Evolutionary conservation across 805 yeast species (phyloP).

Genomic region (Torulaspora indica): DNA sequence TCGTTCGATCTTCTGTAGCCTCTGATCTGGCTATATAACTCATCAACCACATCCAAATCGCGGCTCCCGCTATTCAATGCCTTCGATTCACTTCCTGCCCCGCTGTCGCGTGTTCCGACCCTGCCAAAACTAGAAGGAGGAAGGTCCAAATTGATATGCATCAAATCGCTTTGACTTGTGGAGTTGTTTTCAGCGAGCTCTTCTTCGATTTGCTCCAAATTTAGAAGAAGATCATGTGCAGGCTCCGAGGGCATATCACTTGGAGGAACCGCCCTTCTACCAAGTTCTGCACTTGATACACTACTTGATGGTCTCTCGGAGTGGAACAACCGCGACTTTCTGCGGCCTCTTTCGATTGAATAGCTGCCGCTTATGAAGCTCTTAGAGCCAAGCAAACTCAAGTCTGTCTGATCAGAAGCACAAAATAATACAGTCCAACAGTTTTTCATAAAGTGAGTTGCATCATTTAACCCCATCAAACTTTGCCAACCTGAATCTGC

Average conservation of each 20-base stretch:
- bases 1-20: background rate
- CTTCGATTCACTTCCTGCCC: slow-evolving; percentile 9
- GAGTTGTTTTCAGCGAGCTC: slow-evolving; percentile 21
- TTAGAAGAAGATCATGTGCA: slow-evolving; percentile 19
- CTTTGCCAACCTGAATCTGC: slow-evolving; percentile 4
- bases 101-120: slow-evolving; percentile 18
- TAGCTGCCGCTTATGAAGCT: slow-evolving; percentile 1
- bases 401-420: background rate
- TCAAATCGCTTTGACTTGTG: slow-evolving; percentile 10
- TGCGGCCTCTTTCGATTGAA: slow-evolving; percentile 26
- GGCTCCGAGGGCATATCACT: slow-evolving; percentile 8
- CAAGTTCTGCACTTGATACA: slow-evolving; percentile 27
- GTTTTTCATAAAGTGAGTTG: slow-evolving; percentile 11
- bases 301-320: slow-evolving; percentile 24
- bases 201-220: slow-evolving; percentile 32
- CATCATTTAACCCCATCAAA: slow-evolving; percentile 7
- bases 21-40: slow-evolving; percentile 18
- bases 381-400: background rate
- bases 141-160: slow-evolving; percentile 26
- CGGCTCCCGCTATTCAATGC: slow-evolving; percentile 1
- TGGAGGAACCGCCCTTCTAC: slow-evolving; percentile 20
- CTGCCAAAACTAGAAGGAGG: slow-evolving; percentile 36
- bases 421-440: slow-evolving; percentile 17
- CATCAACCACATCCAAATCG: slow-evolving; percentile 24
- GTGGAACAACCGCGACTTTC: slow-evolving; percentile 12